Evolutionary conservation across 192 early-diverging fungal genomes (phyloP), one percentile per base, ranked within the genome.

Genomic region (Coemansia sp.): DNA sequence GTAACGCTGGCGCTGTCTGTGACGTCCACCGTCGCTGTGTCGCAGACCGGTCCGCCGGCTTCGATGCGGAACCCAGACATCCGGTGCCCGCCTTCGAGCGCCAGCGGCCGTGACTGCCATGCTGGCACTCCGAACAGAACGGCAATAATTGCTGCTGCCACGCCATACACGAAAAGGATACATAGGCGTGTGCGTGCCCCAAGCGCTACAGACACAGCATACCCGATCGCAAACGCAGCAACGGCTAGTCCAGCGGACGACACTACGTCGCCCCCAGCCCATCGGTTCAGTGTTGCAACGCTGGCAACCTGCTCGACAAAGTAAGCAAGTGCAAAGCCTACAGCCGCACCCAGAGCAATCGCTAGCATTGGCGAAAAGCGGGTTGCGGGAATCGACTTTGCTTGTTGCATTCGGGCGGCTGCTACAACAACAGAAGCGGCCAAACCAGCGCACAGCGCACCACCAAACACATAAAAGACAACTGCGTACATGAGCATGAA

Each of bases 401-500:
- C 4, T 18, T 0, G n/a, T 5, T 12, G 23, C 3, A 4, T 12
- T 3, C 49, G 48, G 15, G 37, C 48, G 29, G 52, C 15, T 18
- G 25, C 45, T 2, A 63, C 35, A 2, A 33, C 25, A 10, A 23
- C 35, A 0, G 64, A 46, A 10, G 34, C 30, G 4, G 37, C 53
- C 43, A 72, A 29, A 7, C 70, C 75, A 0, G 46, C 35, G 18
- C 66, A 65, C 35, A 72, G 66, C 7, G 53, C 56, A 2, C 53
- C 63, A 26, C 72, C 78, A 43, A 75, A 68, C 16, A 67, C 40
- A n/a, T 59, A 68, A 48, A 81, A 75, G 13, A 75, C 72, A 7
- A 60, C 1, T 18, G 49, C 49, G 61, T 72, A 81, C 78, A 81
- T 81, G 40, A 81, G 66, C 61, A 59, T 64, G 46, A 81, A 81